These are phyloP conservation scores for Fusarium subtropicale DNA, from an alignment of 2,329 filamentous ascomycete species.

Conservation along the genomic window DNA sequence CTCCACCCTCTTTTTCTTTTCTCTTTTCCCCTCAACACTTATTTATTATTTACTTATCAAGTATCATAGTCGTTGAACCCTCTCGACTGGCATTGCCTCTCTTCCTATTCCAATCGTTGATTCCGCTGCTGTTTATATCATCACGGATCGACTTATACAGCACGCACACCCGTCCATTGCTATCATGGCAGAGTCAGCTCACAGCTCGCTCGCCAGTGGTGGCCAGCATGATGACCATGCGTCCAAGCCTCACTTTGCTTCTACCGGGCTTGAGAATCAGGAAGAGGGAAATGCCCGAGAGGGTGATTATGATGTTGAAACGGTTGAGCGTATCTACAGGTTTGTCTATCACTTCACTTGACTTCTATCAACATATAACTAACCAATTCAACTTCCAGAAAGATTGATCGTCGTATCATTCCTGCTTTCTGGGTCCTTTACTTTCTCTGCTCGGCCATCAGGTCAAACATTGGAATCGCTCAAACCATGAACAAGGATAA, in stretches of 20 bases:
- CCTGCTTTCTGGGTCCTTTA: conserved; percentile 90
- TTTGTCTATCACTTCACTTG: conserved; percentile 15
- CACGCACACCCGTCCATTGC: conserved; percentile 66
- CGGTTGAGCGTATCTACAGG: conserved; percentile 66
- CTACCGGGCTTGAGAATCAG: conserved; percentile 44
- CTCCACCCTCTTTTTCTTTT: conserved; percentile 20
- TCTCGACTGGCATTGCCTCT: conserved; percentile 42
- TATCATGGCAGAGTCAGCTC: conserved; percentile 58
- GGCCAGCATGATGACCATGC: conserved; percentile 46
- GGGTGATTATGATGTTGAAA: conserved; percentile 61
- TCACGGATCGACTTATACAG: conserved; percentile 55
- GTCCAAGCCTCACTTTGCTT: conserved; percentile 37
- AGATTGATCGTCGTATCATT: conserved; percentile 70
- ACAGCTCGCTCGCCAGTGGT: conserved; percentile 50
- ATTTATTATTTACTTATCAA: neutral
- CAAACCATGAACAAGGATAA: conserved; percentile 86
- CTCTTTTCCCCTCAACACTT: conserved; percentile 25
- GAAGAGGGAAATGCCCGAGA: conserved; percentile 50
- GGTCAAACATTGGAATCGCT: conserved; percentile 91
- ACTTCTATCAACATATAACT: neutral
- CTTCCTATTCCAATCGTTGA: conserved; percentile 23
- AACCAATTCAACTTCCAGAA: conserved; percentile 46
- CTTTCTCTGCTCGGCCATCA: conserved; percentile 91
- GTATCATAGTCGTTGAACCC: conserved; percentile 14
- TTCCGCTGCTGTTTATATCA: conserved; percentile 7